Conservation (phyloP, 768 basidiomycete genomes). For the Mycena rebaudengoi region DNA sequence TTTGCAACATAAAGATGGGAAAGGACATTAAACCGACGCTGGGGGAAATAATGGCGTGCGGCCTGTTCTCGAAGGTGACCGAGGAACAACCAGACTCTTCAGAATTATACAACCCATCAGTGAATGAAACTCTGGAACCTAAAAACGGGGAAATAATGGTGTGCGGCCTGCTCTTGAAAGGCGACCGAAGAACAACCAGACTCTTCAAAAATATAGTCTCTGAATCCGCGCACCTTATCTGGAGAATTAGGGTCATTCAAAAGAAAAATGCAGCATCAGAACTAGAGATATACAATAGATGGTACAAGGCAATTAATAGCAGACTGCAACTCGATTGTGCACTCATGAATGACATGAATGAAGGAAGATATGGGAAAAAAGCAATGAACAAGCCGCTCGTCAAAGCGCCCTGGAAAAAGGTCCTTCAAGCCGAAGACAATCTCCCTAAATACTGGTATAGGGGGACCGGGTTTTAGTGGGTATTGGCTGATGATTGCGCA, state of each 20-base stretch:
- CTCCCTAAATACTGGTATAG: no score
- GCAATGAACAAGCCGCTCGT: background rate
- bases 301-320: background rate
- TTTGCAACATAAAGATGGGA: background rate
- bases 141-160: no score
- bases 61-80: no score
- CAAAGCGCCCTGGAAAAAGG: no score
- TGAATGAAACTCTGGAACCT: no score
- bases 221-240: conserved; percentile 13
- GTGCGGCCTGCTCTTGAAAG: background rate
- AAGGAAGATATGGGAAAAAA: background rate
- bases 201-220: conserved; percentile 12
- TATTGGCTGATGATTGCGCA: no score
- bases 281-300: conserved; percentile 1
- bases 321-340: background rate
- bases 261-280: background rate
- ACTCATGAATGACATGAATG: background rate
- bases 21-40: background rate
- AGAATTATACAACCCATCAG: no score
- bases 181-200: background rate
- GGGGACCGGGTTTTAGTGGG: no score
- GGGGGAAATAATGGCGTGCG: no score
- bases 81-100: no score
- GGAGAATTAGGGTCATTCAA: conserved; percentile 11
- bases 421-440: no score